A percentile compares a stretch with the other conserved stretches of the same genome.
Evolutionary conservation across 2,329 filamentous ascomycete genomes (phyloP).

Genomic region (Botrytis aclada): DNA sequence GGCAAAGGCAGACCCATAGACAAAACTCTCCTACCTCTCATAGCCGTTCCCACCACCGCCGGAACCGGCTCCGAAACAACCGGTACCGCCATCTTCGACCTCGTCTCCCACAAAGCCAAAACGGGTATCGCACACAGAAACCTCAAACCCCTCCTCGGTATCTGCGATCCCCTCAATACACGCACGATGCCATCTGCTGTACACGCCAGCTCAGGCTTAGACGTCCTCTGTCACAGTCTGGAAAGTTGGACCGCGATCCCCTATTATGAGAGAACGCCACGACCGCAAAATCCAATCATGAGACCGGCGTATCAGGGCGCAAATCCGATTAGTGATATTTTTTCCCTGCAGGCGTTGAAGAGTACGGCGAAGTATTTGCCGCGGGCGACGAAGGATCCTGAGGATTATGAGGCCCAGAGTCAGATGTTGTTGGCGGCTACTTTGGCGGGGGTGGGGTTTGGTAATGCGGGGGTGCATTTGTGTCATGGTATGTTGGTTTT

Average conservation of each 20-base stretch:
- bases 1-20: slow-evolving; percentile 78
- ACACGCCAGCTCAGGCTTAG: slow-evolving; percentile 85
- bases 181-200: slow-evolving; percentile 94
- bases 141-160: slow-evolving; percentile 90
- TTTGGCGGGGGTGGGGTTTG: slow-evolving; percentile 91
- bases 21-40: slow-evolving; percentile 67
- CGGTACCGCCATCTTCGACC: slow-evolving; percentile 95
- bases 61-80: slow-evolving; percentile 93
- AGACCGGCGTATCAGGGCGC: slow-evolving; percentile 94
- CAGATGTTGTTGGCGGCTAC: slow-evolving; percentile 96
- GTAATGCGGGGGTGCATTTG: slow-evolving; percentile 92
- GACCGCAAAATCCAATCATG: slow-evolving; percentile 84
- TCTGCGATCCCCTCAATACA: slow-evolving; percentile 84
- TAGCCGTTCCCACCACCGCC: slow-evolving; percentile 82
- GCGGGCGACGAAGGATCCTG: slow-evolving; percentile 78
- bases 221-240: slow-evolving; percentile 91
- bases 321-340: slow-evolving; percentile 97
- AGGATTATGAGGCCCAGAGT: slow-evolving; percentile 87
- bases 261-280: slow-evolving; percentile 78
- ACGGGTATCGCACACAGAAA: slow-evolving; percentile 95
- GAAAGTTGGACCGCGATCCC: slow-evolving; percentile 99
- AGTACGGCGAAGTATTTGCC: slow-evolving; percentile 90
- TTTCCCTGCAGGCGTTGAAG: slow-evolving; percentile 80
- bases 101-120: slow-evolving; percentile 85
- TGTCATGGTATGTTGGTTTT: slow-evolving; percentile 53